Evolutionary conservation across 2,329 filamentous ascomycete species (phyloP).

Genomic region (Monilinia laxa): DNA sequence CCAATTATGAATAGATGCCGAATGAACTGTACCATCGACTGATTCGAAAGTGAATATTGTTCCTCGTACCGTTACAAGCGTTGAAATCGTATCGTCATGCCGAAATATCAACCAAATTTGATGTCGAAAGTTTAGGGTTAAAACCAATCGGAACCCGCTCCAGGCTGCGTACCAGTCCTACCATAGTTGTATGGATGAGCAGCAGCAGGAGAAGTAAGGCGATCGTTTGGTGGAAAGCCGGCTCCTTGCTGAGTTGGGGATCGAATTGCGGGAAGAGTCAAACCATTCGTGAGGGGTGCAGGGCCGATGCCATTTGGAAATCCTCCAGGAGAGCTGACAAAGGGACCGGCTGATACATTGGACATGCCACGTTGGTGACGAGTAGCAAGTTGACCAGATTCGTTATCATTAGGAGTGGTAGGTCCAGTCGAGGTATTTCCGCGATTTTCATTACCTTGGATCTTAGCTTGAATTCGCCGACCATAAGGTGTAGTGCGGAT

Average conservation of each 20-base stretch:
- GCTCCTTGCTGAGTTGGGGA: constrained; percentile 26
- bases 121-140: constrained; percentile 28
- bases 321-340: constrained; percentile 31
- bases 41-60: constrained; percentile 38
- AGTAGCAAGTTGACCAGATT: constrained; percentile 32
- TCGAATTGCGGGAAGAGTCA: constrained; percentile 28
- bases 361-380: constrained; percentile 40
- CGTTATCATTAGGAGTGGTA: constrained; percentile 36
- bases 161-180: constrained; percentile 34
- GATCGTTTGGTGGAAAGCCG: constrained; percentile 34
- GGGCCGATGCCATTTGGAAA: constrained; percentile 37
- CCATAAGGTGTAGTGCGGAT: constrained; percentile 93
- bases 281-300: constrained; percentile 28
- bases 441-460: constrained; percentile 57
- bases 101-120: constrained; percentile 26
- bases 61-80: constrained; percentile 43
- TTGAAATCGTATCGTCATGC: constrained; percentile 41
- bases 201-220: constrained; percentile 29
- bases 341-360: constrained; percentile 35
- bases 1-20: constrained; percentile 22
- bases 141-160: constrained; percentile 39
- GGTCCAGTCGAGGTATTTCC: constrained; percentile 38
- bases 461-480: constrained; percentile 88
- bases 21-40: constrained; percentile 31
- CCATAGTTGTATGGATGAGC: constrained; percentile 37